Percentiles rank a stretch among this genome's conserved stretches.
phyloP scores from a whole-genome alignment of 495 filamentous ascomycete genomes.

The Neurospora sp. region DNA sequence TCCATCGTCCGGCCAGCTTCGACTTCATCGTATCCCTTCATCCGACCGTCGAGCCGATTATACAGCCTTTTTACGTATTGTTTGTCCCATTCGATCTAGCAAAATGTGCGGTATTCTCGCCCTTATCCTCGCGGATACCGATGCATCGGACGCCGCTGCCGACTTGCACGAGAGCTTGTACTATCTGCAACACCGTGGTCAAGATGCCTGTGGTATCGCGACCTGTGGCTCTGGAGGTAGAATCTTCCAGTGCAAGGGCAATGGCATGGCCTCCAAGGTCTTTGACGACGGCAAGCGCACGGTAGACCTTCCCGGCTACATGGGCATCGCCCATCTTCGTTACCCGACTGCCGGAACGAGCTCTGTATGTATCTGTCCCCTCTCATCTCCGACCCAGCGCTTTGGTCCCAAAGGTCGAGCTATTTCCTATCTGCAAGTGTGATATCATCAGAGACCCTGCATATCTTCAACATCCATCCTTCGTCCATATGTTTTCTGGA shows the following conservation, averaged over 20 bases:
- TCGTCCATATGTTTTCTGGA: background rate
- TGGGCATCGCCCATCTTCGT: conserved; percentile 82
- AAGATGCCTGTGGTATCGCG: conserved; percentile 86
- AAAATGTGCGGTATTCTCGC: conserved; percentile 84
- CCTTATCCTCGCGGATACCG: conserved; percentile 61
- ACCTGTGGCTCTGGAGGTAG: conserved; percentile 70
- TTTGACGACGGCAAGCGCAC: conserved; percentile 71
- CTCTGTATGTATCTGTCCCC: conserved; percentile 29
- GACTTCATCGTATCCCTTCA: background rate
- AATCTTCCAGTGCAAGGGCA: conserved; percentile 85
- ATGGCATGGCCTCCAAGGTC: conserved; percentile 80
- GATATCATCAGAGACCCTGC: background rate
- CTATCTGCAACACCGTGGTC: conserved; percentile 71
- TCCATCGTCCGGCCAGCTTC: background rate
- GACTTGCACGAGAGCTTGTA: conserved; percentile 87
- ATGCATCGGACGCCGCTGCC: conserved; percentile 29
- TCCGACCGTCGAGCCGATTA: background rate
- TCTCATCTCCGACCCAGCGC: background rate
- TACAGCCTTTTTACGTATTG: background rate
- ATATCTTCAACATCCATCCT: background rate
- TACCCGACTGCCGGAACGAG: conserved; percentile 89
- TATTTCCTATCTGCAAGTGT: background rate
- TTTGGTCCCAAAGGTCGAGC: background rate
- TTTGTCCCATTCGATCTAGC: background rate
- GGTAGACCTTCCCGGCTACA: conserved; percentile 71